Evolutionary conservation across 1,139 yeast species (phyloP).

Genomic region (Kodamaea ohmeri): DNA sequence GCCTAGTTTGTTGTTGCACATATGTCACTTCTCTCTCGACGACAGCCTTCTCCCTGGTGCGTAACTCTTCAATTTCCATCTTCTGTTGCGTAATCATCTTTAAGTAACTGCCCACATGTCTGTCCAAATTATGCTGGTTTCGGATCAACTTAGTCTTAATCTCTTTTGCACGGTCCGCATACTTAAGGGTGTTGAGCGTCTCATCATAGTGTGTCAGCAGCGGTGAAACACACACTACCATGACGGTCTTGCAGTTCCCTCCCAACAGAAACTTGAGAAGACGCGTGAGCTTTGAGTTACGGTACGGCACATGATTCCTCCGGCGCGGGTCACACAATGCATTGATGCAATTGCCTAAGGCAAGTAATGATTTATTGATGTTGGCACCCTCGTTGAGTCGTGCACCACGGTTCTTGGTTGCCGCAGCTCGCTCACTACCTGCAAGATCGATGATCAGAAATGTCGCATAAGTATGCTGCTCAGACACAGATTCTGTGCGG

Average conservation of each 20-base stretch:
- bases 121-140: constrained; percentile 72
- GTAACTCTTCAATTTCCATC: constrained; percentile 69
- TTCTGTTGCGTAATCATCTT: constrained; percentile 84
- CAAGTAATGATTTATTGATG: constrained; percentile 81
- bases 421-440: constrained; percentile 92
- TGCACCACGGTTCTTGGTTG: constrained; percentile 79
- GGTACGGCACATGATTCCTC: constrained; percentile 76
- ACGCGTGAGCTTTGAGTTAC: constrained; percentile 87
- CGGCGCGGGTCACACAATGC: constrained; percentile 77
- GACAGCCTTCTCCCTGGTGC: constrained; percentile 50
- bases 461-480: constrained; percentile 73
- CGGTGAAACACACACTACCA: constrained; percentile 93
- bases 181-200: constrained; percentile 82
- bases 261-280: constrained; percentile 86
- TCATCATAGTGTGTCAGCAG: constrained; percentile 86
- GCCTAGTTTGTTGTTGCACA: constrained; percentile 29
- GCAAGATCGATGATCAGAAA: constrained; percentile 87
- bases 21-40: constrained; percentile 34
- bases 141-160: constrained; percentile 78
- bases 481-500: constrained; percentile 60
- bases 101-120: constrained; percentile 85
- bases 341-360: constrained; percentile 91
- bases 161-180: constrained; percentile 88
- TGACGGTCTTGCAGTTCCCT: constrained; percentile 90
- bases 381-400: constrained; percentile 88